These are phyloP conservation scores for Macrophomina pseudophaseolina DNA, from an alignment of 2,329 filamentous ascomycete genomes.

Conservation along the genomic window DNA sequence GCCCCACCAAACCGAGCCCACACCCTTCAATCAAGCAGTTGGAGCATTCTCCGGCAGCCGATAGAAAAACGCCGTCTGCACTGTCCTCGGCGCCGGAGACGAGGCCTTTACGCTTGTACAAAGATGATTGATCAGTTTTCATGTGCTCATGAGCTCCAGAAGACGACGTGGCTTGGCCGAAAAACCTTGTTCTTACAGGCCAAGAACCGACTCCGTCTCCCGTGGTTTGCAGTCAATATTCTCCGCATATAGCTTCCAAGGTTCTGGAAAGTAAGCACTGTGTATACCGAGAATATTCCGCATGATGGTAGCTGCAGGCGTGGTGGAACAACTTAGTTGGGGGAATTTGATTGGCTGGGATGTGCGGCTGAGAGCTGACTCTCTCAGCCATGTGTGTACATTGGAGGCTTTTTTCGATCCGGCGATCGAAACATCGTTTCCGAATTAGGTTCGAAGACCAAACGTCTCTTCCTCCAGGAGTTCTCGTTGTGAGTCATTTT, in stretches of 20 bases:
- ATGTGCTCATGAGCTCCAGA: background rate
- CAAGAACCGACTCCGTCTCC: background rate
- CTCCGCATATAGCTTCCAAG: background rate
- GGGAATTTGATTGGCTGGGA: background rate
- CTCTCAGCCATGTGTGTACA: background rate
- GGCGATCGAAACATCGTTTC: no score
- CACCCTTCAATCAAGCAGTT: background rate
- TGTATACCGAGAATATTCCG: background rate
- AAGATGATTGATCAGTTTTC: background rate
- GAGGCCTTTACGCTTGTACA: background rate
- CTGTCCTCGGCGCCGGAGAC: background rate
- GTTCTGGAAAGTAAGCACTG: background rate
- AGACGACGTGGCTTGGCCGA: background rate
- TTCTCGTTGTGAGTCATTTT: background rate
- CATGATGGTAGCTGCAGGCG: background rate
- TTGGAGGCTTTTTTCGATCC: background rate
- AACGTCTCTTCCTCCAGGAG: background rate
- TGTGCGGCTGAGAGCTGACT: background rate
- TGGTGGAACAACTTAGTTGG: background rate
- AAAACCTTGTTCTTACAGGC: background rate
- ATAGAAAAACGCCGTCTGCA: background rate
- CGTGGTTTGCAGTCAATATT: conserved; percentile 2
- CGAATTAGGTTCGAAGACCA: background rate
- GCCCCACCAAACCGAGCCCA: background rate
- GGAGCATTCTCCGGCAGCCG: conserved; percentile 27